These are phyloP conservation scores for Trifolium pratense DNA, from an alignment of 306 rosid genomes.

Conservation along the genomic window DNA sequence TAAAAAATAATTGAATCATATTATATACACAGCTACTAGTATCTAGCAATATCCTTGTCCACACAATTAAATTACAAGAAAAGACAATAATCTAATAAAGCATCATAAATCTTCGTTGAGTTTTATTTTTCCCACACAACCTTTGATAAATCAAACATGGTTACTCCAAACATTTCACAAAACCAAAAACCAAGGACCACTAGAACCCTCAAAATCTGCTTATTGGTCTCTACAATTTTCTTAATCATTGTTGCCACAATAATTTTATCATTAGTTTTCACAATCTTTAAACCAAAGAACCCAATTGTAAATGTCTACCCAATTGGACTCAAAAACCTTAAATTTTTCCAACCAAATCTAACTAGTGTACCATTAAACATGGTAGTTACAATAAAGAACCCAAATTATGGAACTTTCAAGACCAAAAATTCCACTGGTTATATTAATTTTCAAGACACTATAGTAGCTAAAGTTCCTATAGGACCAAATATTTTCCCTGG, in stretches of 20 bases:
- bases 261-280: conserved; percentile 41
- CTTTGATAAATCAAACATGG: neutral
- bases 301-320: conserved; percentile 44
- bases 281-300: conserved; percentile 51
- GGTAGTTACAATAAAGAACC: conserved; percentile 48
- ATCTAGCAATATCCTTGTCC: neutral
- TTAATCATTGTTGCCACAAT: conserved; percentile 27
- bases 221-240: conserved; percentile 26
- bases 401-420: conserved; percentile 46
- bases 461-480: conserved; percentile 41
- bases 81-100: neutral
- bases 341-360: neutral
- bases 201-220: conserved; percentile 45
- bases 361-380: conserved; percentile 38
- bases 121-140: neutral
- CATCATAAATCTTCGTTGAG: neutral
- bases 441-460: conserved; percentile 26
- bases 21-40: neutral
- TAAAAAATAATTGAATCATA: neutral
- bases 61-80: neutral
- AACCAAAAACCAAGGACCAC: conserved; percentile 36
- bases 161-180: neutral
- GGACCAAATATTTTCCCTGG: conserved; percentile 16
- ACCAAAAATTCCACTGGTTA: conserved; percentile 28
- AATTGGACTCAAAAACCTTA: conserved; percentile 38